Base-by-base conservation (phyloP, 257 asterid genomes). In the Leonotis leonurus region DNA sequence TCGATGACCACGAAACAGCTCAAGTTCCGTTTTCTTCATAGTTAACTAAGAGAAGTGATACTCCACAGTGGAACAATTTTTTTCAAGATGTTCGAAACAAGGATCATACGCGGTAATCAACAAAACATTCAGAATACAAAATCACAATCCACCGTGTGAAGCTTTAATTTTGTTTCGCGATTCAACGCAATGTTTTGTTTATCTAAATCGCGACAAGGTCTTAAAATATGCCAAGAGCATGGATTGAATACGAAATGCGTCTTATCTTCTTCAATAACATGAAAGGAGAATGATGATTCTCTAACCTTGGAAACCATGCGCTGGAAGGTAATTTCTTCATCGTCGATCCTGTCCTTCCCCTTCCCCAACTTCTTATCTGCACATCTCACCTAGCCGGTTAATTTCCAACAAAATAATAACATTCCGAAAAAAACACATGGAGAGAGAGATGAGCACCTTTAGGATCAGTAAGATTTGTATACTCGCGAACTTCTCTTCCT, bases 281-380 rank as follows among this genome's bases (percentile, higher is more conserved):
- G n/a, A 44, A 54, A 33, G 70, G 81, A 67, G 80, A 79, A 79
- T 69, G 79, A 70, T 80, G 77, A 76, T 74, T 81, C 81, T 76
- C 87, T 86, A 89, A 92, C 97, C 98, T 92, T 92, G 77, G 97
- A 79, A 49, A 92, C 99, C 97, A 89, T 92, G 54, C 96, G 96
- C 75, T 86, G 99, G 76, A 92, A 92, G 56, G 99, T 89, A 53
- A 86, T 62, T 72, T 89, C 99, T 77, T 86, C 91, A 30, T 92
- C 96, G 57, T 92, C 96, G 52, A 89, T 73, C 70, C 78, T 78
- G 69, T 92, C 98, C 74, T 86, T 92, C 14, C 93, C 97, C 78
- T 86, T 92, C 41, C 96, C 96, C 78, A 36, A 76, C 65, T 88
- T 91, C 55, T 80, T 92, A 69, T 86, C 95, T 91, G 84, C 77